phyloP scores from a whole-genome alignment of 2,329 filamentous ascomycete species.

The Xylariaceae sp. region DNA sequence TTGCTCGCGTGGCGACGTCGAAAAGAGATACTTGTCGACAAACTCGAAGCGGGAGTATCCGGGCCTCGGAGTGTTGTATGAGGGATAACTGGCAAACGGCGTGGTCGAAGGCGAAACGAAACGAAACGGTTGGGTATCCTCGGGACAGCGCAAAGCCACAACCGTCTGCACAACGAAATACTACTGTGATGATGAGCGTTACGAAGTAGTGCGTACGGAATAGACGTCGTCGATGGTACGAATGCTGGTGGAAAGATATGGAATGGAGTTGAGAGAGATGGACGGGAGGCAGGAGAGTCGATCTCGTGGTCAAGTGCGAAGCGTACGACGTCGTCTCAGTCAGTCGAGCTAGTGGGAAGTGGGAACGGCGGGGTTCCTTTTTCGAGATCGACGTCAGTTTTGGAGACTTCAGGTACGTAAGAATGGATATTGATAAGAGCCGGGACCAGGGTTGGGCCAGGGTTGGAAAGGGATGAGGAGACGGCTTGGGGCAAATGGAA shows the following conservation, averaged over 20 bases:
- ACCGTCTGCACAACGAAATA: no score
- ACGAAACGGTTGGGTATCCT: no score
- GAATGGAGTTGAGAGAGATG: background rate
- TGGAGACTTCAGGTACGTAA: background rate
- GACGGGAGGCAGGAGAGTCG: background rate
- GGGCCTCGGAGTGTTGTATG: no score
- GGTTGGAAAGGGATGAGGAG: no score
- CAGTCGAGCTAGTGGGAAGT: background rate
- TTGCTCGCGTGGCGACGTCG: no score
- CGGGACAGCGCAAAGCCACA: no score
- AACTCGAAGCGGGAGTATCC: no score
- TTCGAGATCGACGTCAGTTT: conserved; percentile 7
- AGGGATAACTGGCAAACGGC: no score
- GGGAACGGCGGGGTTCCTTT: conserved; percentile 6
- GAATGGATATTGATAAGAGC: background rate
- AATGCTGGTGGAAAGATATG: background rate
- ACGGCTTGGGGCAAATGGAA: background rate
- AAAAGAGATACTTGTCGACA: no score
- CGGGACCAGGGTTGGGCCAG: background rate
- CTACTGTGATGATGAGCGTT: no score
- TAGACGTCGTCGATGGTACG: background rate
- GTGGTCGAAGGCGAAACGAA: no score
- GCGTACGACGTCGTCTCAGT: background rate
- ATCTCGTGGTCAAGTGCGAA: background rate
- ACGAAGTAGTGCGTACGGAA: background rate